Percentiles rank a stretch among this genome's conserved stretches.
phyloP scores from a whole-genome alignment of 345 rosid genomes.

The Euclidium syriacum region DNA sequence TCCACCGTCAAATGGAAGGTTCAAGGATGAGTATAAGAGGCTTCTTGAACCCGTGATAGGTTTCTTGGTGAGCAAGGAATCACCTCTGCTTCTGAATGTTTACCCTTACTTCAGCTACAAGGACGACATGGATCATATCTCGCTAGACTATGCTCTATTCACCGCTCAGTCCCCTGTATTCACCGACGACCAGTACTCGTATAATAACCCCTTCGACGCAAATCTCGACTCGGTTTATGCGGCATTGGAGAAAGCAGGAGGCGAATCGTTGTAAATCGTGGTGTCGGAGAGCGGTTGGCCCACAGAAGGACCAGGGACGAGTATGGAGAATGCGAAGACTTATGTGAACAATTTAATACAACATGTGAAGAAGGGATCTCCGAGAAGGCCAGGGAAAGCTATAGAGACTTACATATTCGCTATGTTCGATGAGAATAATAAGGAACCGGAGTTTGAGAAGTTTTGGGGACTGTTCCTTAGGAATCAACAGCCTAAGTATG shows the following conservation, averaged over 20 bases:
- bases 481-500: constrained; percentile 12
- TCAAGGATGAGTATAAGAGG: constrained; percentile 11
- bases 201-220: constrained; percentile 29
- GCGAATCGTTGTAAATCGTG: constrained; percentile 31
- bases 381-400: constrained; percentile 32
- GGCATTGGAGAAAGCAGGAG: constrained; percentile 33
- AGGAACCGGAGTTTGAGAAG: constrained; percentile 3
- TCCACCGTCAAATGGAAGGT: constrained; percentile 41
- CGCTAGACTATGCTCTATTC: constrained; percentile 43
- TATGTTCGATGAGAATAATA: constrained; percentile 34
- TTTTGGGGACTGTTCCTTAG: constrained; percentile 27
- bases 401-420: constrained; percentile 36
- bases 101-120: constrained; percentile 40
- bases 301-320: constrained; percentile 5
- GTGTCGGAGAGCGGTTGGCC: constrained; percentile 48
- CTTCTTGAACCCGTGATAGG: constrained; percentile 33
- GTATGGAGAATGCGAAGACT: constrained; percentile 24
- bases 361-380: constrained; percentile 35
- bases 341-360: constrained; percentile 34
- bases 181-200: not conserved
- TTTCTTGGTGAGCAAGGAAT: constrained; percentile 34
- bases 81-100: constrained; percentile 40
- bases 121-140: not conserved
- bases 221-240: constrained; percentile 13
- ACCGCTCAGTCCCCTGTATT: constrained; percentile 6